phyloP scores from a whole-genome alignment of 2,329 filamentous ascomycete species.

The Lomentospora prolificans region DNA sequence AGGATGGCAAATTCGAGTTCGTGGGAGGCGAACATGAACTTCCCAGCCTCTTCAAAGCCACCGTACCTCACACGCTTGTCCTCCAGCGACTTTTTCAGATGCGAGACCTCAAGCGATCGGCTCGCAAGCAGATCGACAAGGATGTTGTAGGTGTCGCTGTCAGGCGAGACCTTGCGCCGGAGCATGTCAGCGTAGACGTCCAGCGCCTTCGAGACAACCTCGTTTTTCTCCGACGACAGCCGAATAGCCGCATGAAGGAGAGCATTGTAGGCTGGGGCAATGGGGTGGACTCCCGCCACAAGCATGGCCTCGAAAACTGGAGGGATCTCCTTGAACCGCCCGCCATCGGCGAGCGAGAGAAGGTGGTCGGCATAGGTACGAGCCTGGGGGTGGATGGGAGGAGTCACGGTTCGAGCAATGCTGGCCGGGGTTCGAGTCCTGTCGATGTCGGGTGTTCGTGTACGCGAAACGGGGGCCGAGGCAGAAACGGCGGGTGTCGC shows the following conservation, averaged over 20 bases:
- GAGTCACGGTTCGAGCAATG: constrained; percentile 47
- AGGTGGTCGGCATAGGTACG: constrained; percentile 71
- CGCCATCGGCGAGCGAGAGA: constrained; percentile 58
- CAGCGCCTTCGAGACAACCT: constrained; percentile 81
- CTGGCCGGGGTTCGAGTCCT: constrained; percentile 33
- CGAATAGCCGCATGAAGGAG: constrained; percentile 77
- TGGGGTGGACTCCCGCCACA: constrained; percentile 69
- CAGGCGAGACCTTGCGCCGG: constrained; percentile 68
- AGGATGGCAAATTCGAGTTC: constrained; percentile 81
- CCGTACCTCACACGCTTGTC: constrained; percentile 77
- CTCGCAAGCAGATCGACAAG: constrained; percentile 74
- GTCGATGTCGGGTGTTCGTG: constrained; percentile 30
- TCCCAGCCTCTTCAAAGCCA: constrained; percentile 71
- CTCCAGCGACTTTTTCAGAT: constrained; percentile 64
- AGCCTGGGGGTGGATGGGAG: constrained; percentile 53
- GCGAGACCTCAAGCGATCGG: constrained; percentile 68
- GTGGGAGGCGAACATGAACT: constrained; percentile 81
- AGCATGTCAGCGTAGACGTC: constrained; percentile 98
- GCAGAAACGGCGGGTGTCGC: constrained; percentile 15
- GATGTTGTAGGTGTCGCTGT: constrained; percentile 79
- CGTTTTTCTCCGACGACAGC: constrained; percentile 66
- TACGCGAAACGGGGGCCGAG: constrained; percentile 29
- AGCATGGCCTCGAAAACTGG: constrained; percentile 86
- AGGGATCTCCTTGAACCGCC: constrained; percentile 79
- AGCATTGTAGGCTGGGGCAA: constrained; percentile 82